Evolutionary conservation across 129 eudicot genomes (phyloP).

Genomic region (Artemisia annua): DNA sequence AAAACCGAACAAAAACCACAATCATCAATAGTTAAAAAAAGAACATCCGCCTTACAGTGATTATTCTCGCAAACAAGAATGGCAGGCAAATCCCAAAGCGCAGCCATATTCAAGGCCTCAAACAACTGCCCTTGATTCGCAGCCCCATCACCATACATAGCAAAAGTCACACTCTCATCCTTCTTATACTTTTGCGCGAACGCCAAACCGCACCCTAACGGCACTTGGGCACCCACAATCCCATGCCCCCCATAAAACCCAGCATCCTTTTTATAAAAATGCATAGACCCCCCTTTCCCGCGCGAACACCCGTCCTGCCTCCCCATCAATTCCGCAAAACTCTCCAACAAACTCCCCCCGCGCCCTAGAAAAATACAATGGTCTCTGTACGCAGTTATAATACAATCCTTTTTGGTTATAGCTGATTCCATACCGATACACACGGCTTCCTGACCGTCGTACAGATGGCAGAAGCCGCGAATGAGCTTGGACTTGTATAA

Average conservation of each 20-base stretch:
- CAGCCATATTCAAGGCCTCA: conserved; percentile 98
- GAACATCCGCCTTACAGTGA: conserved; percentile 97
- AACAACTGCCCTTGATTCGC: conserved; percentile 97
- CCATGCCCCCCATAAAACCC: conserved; percentile 98
- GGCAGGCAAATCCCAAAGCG: conserved; percentile 98
- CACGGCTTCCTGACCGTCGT: conserved; percentile 97
- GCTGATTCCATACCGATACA: conserved; percentile 95
- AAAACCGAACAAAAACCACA: too few relatives aligned
- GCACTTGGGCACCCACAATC: conserved; percentile 97
- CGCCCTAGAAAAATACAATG: conserved; percentile 77
- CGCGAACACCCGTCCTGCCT: conserved; percentile 77
- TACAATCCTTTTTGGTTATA: conserved; percentile 73
- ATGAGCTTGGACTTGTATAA: conserved; percentile 92
- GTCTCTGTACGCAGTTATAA: conserved; percentile 89
- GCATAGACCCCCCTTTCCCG: conserved; percentile 99
- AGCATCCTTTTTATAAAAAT: conserved; percentile 76
- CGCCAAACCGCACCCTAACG: conserved; percentile 88
- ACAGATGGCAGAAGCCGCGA: conserved; percentile 91
- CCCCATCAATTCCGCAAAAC: conserved; percentile 90
- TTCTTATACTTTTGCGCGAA: conserved; percentile 94
- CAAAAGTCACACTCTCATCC: conserved; percentile 77
- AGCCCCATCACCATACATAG: conserved; percentile 95
- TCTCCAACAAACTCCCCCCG: conserved; percentile 68
- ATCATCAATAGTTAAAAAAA: too few relatives aligned
- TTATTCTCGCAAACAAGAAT: conserved; percentile 97